A percentile compares a stretch with the other conserved stretches of the same genome.
phyloP scores from a whole-genome alignment of 331 rosid species.

The Quercus tomentella region DNA sequence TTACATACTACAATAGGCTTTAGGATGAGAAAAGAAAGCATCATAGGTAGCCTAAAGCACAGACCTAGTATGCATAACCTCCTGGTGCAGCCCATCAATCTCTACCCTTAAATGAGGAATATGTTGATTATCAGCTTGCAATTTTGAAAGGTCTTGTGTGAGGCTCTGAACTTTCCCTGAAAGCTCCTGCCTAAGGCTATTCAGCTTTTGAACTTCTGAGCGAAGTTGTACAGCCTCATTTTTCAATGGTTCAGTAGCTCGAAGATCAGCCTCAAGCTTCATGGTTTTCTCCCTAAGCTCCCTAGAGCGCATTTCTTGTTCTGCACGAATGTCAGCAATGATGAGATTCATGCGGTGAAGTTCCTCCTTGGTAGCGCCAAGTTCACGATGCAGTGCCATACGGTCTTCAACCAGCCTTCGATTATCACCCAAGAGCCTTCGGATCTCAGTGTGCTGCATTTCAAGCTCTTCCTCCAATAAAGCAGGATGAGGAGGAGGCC shows the following conservation, averaged over 20 bases:
- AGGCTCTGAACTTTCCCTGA: conserved; percentile 58
- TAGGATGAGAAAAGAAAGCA: conserved; percentile 12
- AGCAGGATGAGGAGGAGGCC: conserved; percentile 58
- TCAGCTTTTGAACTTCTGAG: conserved; percentile 67
- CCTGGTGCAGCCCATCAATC: conserved; percentile 73
- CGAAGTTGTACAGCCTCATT: conserved; percentile 63
- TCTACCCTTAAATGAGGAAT: conserved; percentile 58
- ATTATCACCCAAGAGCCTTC: conserved; percentile 60
- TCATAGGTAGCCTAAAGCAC: conserved; percentile 15
- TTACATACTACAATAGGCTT: not conserved
- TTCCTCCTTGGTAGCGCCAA: conserved; percentile 68
- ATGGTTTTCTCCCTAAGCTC: conserved; percentile 67
- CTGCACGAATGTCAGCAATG: conserved; percentile 61
- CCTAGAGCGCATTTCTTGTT: conserved; percentile 68
- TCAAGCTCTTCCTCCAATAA: conserved; percentile 80
- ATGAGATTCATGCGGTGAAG: conserved; percentile 72
- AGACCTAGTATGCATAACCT: conserved; percentile 79
- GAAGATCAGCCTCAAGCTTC: conserved; percentile 74
- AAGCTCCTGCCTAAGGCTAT: conserved; percentile 57
- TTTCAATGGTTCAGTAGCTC: conserved; percentile 68
- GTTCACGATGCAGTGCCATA: conserved; percentile 60
- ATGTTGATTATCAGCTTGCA: conserved; percentile 69
- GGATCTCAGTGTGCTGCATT: conserved; percentile 58
- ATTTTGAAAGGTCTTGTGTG: conserved; percentile 50
- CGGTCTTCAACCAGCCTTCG: conserved; percentile 69